Conservation (phyloP, 768 basidiomycete genomes). For the Naematelia encephala region DNA sequence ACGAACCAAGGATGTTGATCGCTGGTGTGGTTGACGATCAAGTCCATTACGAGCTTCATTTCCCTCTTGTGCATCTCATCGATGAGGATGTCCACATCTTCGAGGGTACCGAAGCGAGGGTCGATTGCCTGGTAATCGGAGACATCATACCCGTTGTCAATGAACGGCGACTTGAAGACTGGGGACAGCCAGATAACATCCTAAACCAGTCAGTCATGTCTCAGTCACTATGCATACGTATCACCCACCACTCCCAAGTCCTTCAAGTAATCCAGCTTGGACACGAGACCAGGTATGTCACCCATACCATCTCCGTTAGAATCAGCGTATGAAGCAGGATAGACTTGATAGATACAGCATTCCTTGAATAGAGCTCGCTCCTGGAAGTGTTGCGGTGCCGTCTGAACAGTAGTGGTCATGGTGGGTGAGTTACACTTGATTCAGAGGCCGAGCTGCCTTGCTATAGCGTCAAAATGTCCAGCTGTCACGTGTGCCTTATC, state of each 20-base stretch:
- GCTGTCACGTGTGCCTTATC: too few species aligned
- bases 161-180: slow-evolving; percentile 64
- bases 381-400: too few species aligned
- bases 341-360: slow-evolving; percentile 52
- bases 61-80: slow-evolving; percentile 57
- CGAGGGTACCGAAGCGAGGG: slow-evolving; percentile 55
- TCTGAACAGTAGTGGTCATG: too few species aligned
- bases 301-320: slow-evolving; percentile 67
- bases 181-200: slow-evolving; percentile 68
- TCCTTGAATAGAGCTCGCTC: too few species aligned
- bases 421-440: too few species aligned
- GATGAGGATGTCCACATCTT: slow-evolving; percentile 49
- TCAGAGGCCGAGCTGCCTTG: too few species aligned
- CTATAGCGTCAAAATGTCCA: too few species aligned
- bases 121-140: slow-evolving; percentile 60
- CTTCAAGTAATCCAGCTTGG: slow-evolving; percentile 66
- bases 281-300: slow-evolving; percentile 63
- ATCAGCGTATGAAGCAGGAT: slow-evolving; percentile 57
- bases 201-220: background rate
- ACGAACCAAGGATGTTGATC: slow-evolving; percentile 64
- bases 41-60: slow-evolving; percentile 73
- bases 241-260: slow-evolving; percentile 57
- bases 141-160: slow-evolving; percentile 67
- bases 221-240: background rate
- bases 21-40: slow-evolving; percentile 67